Conservation (phyloP, 148 eudicot species). For the Camellia japonica region DNA sequence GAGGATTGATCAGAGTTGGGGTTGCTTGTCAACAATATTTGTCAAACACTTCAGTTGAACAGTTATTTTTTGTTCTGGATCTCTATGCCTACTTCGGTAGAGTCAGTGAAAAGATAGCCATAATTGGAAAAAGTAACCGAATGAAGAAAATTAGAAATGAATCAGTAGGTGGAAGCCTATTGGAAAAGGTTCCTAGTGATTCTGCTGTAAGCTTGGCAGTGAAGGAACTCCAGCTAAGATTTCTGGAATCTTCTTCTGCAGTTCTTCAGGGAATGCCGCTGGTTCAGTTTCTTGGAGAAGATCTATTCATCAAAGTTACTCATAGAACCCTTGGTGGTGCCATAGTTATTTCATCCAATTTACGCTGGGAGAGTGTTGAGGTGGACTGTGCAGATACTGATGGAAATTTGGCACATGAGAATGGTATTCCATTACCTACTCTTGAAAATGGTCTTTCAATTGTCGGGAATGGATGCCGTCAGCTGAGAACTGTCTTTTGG, state of each 20-base stretch:
- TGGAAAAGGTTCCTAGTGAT: slow-evolving; percentile 88
- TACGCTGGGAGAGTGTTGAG: slow-evolving; percentile 74
- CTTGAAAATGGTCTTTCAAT: slow-evolving; percentile 30
- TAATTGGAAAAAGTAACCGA: slow-evolving; percentile 44
- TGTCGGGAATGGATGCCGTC: slow-evolving; percentile 39
- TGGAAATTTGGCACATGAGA: slow-evolving; percentile 28
- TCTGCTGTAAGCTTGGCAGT: slow-evolving; percentile 73
- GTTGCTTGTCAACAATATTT: slow-evolving; percentile 69
- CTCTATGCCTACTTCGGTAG: slow-evolving; percentile 74
- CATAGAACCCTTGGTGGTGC: slow-evolving; percentile 96
- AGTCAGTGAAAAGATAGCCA: slow-evolving; percentile 71
- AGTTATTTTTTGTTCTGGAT: slow-evolving; percentile 84
- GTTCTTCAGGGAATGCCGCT: slow-evolving; percentile 56
- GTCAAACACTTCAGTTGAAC: slow-evolving; percentile 90
- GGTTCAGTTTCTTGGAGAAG: slow-evolving; percentile 79
- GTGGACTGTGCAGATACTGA: slow-evolving; percentile 72
- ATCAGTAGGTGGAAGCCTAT: slow-evolving; percentile 44
- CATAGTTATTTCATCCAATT: slow-evolving; percentile 65
- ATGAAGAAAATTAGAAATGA: slow-evolving; percentile 37
- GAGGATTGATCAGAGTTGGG: slow-evolving; percentile 83
- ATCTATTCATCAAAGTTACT: slow-evolving; percentile 57
- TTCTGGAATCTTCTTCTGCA: slow-evolving; percentile 57
- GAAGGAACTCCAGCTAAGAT: slow-evolving; percentile 61
- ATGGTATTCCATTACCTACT: slow-evolving; percentile 25
- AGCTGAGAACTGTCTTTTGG: slow-evolving; percentile 87